Percentiles rank a stretch among this genome's conserved stretches.
Evolutionary conservation across 495 filamentous ascomycete genomes (phyloP).

Genomic region (Aspergillus panamensis): DNA sequence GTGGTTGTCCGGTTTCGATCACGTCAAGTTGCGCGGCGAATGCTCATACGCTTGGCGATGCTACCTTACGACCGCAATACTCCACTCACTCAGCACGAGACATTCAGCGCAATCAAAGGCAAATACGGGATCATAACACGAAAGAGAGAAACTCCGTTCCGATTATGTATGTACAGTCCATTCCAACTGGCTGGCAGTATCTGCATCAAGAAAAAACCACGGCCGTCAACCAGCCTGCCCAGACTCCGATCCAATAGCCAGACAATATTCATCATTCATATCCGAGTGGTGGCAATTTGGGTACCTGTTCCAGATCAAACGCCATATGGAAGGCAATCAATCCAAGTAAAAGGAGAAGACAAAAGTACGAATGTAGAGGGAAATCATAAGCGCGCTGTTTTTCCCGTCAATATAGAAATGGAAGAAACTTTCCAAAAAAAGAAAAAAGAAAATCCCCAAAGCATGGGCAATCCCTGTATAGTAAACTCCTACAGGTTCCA

Average conservation of each 20-base stretch:
- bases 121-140: neutral
- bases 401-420: neutral
- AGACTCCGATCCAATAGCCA: constrained; percentile 17
- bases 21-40: no score
- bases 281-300: constrained; percentile 35
- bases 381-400: neutral
- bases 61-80: no score
- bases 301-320: constrained; percentile 28
- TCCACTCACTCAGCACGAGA: no score
- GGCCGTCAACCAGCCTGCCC: constrained; percentile 8
- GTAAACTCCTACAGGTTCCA: constrained; percentile 8
- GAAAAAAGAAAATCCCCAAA: neutral
- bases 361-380: constrained; percentile 2
- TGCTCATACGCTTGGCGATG: no score
- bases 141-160: constrained; percentile 10
- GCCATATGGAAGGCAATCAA: constrained; percentile 14
- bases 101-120: no score
- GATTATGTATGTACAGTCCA: constrained; percentile 33
- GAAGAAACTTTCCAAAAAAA: neutral
- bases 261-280: constrained; percentile 18
- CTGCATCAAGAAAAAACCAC: constrained; percentile 17
- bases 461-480: constrained; percentile 14
- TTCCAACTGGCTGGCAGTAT: constrained; percentile 16
- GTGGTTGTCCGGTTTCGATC: neutral
- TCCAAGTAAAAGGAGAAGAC: constrained; percentile 3